phyloP scores from a whole-genome alignment of 139 green algal species.

The Ettlia oleoabundans region DNA sequence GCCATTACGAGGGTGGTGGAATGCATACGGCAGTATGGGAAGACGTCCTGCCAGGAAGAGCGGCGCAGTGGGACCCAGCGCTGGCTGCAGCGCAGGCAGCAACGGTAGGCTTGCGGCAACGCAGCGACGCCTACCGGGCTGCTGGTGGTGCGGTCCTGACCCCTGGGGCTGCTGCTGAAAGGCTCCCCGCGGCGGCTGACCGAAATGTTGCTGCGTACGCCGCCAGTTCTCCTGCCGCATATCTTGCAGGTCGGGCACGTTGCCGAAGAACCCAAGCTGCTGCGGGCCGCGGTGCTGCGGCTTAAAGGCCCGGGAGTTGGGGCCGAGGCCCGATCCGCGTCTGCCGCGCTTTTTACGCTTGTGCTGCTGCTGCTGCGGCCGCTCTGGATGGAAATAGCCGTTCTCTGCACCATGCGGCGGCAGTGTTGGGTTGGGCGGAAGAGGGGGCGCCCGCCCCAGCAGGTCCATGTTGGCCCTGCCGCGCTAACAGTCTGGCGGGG shows the following conservation, averaged over 20 bases:
- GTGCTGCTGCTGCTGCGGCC: background rate
- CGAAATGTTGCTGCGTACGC: constrained; percentile 14
- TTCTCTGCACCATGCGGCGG: background rate
- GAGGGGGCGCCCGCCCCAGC: background rate
- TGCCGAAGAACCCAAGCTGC: constrained; percentile 34
- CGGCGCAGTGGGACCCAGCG: too few relatives aligned
- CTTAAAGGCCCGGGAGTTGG: background rate
- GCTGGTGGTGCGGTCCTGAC: background rate
- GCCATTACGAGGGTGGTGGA: background rate
- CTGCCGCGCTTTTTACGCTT: constrained; percentile 14
- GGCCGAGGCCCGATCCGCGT: background rate
- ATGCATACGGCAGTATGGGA: background rate
- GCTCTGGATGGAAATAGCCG: background rate
- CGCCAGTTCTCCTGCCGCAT: constrained; percentile 23
- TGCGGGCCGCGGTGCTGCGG: background rate
- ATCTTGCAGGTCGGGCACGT: constrained; percentile 27
- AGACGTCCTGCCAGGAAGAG: constrained; percentile 10
- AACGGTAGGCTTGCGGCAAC: background rate
- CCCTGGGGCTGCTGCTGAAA: background rate
- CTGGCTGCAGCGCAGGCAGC: too few relatives aligned
- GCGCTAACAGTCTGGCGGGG: too few relatives aligned
- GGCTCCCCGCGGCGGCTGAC: background rate
- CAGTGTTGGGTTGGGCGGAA: background rate
- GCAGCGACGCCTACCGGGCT: constrained; percentile 21
- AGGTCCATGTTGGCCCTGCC: too few relatives aligned